Base-by-base conservation (phyloP, 768 basidiomycete genomes). In the Podaxis sp. region DNA sequence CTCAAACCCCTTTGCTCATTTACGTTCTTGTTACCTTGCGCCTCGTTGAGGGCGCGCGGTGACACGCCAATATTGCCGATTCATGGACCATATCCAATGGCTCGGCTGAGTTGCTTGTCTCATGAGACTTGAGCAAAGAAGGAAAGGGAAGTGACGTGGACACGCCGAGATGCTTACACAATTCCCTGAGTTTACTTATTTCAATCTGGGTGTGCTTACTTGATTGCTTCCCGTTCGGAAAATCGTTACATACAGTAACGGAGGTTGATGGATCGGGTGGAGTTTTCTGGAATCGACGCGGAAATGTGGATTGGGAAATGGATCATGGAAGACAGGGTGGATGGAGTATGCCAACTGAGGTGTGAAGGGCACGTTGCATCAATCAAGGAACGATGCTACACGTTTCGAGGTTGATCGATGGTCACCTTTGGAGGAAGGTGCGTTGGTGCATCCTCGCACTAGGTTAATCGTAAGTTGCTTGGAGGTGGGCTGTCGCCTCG, bases 311-410 rank as follows among this genome's bases (percentile, higher is more conserved):
- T 42, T 51, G 23, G 57, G 25, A 10, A 44, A 46, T 16, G 42
- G 4, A 18, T 21, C 18, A 23, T 56, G 47, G 38, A 46, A 46
- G 25, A 55, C 47, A 61, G 35, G 44, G 59, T 55, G 52, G 42
- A 28, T 48, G 47, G 27, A 44, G 42, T 2, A 14, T 54, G 42
- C 14, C 21, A 28, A n/a, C n/a, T 46, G n/a, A 27, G 5, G 51
- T 47, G 59, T 51, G 63, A 62, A 57, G 35, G 48, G 57, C 63
- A 64, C 63, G 63, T 62, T 64, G 63, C 46, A 57, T 58, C 50
- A 21, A 54, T 62, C 62, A 53, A 32, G 56, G 50, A 36, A 52
- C 25, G 42, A 27, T 58, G 51, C 46, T 52, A 63, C 62, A 63
- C 62, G 62, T 63, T 63, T 59, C 58, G 58, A 63, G 53, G 61